phyloP scores from a whole-genome alignment of 352 stramenopile genomes.

The Phytophthora megakarya region DNA sequence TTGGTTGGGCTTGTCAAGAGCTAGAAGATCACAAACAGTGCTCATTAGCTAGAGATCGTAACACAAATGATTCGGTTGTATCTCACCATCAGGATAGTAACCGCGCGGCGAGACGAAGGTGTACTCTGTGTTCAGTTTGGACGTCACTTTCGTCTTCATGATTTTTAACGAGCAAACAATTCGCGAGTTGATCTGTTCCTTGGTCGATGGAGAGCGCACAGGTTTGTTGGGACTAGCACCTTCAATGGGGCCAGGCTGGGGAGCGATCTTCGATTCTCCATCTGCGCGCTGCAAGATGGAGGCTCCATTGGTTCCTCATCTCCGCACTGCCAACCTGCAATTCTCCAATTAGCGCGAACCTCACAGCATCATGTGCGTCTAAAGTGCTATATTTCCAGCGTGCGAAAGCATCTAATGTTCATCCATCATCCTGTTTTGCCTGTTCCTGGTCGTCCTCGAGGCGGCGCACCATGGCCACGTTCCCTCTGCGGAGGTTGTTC shows the following conservation, averaged over 20 bases:
- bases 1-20: slow-evolving; percentile 97
- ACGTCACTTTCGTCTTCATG: slow-evolving; percentile 61
- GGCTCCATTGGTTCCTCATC: slow-evolving; percentile 36
- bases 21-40: slow-evolving; percentile 25
- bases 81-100: slow-evolving; percentile 92
- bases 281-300: slow-evolving; percentile 62
- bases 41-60: neutral
- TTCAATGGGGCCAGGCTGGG: slow-evolving; percentile 20
- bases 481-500: slow-evolving; percentile 36
- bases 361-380: slow-evolving; percentile 21
- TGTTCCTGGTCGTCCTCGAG: slow-evolving; percentile 19
- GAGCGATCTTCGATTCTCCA: slow-evolving; percentile 48
- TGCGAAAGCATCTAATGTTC: slow-evolving; percentile 18
- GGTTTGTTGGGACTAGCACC: slow-evolving; percentile 36
- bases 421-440: slow-evolving; percentile 14
- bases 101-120: slow-evolving; percentile 93
- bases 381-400: slow-evolving; percentile 38
- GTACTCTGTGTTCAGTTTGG: slow-evolving; percentile 83
- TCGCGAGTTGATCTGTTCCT: slow-evolving; percentile 85
- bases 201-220: slow-evolving; percentile 69
- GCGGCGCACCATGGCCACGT: slow-evolving; percentile 24
- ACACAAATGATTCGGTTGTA: neutral
- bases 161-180: slow-evolving; percentile 83
- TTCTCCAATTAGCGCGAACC: slow-evolving; percentile 1
- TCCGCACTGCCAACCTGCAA: slow-evolving; percentile 5